Conservation (phyloP, 2,329 filamentous ascomycete genomes). For the Lomentospora prolificans region DNA sequence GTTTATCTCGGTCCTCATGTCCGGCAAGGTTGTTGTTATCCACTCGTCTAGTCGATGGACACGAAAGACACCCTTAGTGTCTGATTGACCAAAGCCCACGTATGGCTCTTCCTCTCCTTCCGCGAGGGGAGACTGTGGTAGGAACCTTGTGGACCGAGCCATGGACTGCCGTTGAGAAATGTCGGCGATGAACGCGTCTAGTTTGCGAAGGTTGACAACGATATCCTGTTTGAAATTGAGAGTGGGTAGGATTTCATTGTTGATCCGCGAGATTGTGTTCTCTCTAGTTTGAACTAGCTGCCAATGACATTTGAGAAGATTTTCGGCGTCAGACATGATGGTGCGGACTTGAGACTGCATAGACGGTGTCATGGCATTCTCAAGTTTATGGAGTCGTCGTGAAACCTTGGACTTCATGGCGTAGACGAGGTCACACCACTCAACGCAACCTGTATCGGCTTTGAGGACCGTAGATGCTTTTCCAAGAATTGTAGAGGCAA, state of each 20-base stretch:
- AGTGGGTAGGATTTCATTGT: too few relatives aligned
- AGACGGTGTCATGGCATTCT: not conserved
- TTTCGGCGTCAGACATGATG: conserved; percentile 10
- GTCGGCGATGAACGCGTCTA: not conserved
- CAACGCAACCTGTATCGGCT: conserved; percentile 1
- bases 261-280: not conserved
- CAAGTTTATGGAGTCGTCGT: conserved; percentile 31
- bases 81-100: too few relatives aligned
- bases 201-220: not conserved
- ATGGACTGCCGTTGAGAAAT: not conserved
- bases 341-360: not conserved
- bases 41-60: too few relatives aligned
- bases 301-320: conserved; percentile 4
- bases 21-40: too few relatives aligned
- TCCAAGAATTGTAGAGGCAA: conserved; percentile 28
- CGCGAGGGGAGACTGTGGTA: not conserved
- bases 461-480: conserved; percentile 10
- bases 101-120: too few relatives aligned
- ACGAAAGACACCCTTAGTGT: too few relatives aligned
- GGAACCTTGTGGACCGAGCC: not conserved
- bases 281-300: not conserved
- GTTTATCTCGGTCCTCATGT: too few relatives aligned
- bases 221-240: conserved; percentile 15
- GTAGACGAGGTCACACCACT: conserved; percentile 20
- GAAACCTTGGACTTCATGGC: conserved; percentile 34